Evolutionary conservation across 1,139 yeast species (phyloP), one percentile per base, ranked within the genome.

Genomic region (Ogataea hybrid): DNA sequence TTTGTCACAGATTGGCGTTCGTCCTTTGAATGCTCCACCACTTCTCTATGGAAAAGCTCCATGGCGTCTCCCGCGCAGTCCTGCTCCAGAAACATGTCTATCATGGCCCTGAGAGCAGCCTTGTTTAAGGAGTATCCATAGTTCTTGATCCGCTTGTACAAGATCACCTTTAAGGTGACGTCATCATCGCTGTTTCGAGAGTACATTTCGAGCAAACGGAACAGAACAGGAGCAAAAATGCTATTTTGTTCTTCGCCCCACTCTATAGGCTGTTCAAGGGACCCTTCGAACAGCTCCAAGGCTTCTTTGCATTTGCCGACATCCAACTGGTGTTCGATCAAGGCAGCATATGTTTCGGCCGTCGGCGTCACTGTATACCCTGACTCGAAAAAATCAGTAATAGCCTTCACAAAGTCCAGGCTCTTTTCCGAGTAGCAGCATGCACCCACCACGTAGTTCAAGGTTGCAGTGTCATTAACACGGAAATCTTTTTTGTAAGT

Each of bases 31-130:
- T 77, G 65, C 25, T 62, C 54, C 2, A 82, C 82, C 2, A 81
- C 67, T 57, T 84, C 90, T 43, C 82, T 68, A 35, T 74, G 70
- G 52, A 85, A 62, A 52, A 82, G 69, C 46, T 73, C 78, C 17
- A 80, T 73, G 2, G 76, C 75, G 56, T 82, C 87, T 3, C 79
- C 81, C 5, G 77, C 71, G 43, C 66, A 71, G 32, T 75, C 73
- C 2, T 68, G 70, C 6, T 65, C 61, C 15, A 83, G 52, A 63
- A 81, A 73, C 54, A 69, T 63, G 11, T 56, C 50, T 14, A 79
- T 63, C 51, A 84, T 56, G 2, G 72, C 71, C 10, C 65, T 68
- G 32, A 81, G 70, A 0, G 84, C 71, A 5, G 55, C 58, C 12
- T 69, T 60, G 28, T 71, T 69, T 10, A 75, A 49, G 4, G 53